Percentiles rank a stretch among this genome's conserved stretches.
These are phyloP conservation scores for Notholithocarpus densiflorus DNA, from an alignment of 306 rosid species.

Conservation along the genomic window DNA sequence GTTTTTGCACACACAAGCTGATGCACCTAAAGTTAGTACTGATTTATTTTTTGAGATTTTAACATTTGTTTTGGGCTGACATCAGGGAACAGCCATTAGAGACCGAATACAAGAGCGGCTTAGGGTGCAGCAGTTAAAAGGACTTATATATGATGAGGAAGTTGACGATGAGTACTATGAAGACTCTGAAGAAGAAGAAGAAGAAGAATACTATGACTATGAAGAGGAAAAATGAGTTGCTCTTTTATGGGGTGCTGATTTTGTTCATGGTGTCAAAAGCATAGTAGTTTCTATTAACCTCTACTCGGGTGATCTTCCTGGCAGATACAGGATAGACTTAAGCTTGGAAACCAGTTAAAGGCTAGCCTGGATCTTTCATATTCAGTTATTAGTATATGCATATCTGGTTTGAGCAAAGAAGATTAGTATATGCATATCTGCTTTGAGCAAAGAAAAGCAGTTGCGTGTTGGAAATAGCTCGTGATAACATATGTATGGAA, in stretches of 20 bases:
- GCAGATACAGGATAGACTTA: not conserved
- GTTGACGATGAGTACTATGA: conserved; percentile 17
- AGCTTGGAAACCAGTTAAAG: not conserved
- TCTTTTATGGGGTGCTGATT: not conserved
- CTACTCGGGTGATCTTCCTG: not conserved
- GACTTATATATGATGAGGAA: conserved; percentile 27
- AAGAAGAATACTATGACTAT: conserved; percentile 37
- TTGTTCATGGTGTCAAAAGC: not conserved
- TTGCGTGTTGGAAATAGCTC: not conserved
- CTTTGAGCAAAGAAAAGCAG: not conserved
- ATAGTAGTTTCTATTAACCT: not conserved
- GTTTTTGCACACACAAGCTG: not conserved
- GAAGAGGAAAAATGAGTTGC: conserved; percentile 31
- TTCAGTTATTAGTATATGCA: not conserved
- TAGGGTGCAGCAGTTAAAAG: conserved; percentile 57
- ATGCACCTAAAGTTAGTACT: not conserved
- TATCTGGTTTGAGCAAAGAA: not conserved
- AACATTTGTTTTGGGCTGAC: conserved; percentile 24
- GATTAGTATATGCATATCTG: too few species aligned
- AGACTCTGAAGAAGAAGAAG: conserved; percentile 7
- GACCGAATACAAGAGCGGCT: conserved; percentile 93
- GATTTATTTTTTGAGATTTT: not conserved
- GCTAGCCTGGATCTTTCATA: not conserved
- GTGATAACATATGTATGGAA: not conserved
- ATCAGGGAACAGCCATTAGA: conserved; percentile 89